phyloP scores from a whole-genome alignment of 1,139 yeast species.

The Hyphopichia buzzinii region DNA sequence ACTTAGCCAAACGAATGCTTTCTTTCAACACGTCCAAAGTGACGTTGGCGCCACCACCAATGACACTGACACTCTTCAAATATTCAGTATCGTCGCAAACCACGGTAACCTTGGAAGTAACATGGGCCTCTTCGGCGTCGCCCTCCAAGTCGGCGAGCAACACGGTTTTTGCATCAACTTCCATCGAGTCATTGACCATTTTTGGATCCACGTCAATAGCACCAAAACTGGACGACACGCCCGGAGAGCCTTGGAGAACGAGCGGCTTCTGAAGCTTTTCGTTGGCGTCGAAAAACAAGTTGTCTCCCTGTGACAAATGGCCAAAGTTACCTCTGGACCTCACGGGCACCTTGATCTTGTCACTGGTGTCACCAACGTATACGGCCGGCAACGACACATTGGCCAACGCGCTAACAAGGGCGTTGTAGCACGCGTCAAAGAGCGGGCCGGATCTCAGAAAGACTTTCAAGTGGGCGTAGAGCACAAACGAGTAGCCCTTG shows the following conservation, averaged over 20 bases:
- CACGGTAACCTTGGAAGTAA: slow-evolving; percentile 42
- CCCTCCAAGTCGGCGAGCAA: slow-evolving; percentile 74
- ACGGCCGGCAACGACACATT: slow-evolving; percentile 65
- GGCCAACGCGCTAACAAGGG: slow-evolving; percentile 62
- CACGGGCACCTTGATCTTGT: slow-evolving; percentile 50
- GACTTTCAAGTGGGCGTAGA: slow-evolving; percentile 74
- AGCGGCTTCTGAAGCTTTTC: slow-evolving; percentile 26
- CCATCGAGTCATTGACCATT: slow-evolving; percentile 17
- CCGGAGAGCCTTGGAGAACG: slow-evolving; percentile 34
- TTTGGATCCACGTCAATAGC: slow-evolving; percentile 41
- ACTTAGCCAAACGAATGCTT: slow-evolving; percentile 45
- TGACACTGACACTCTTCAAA: slow-evolving; percentile 29
- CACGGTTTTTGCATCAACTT: slow-evolving; percentile 26
- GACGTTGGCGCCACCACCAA: slow-evolving; percentile 45
- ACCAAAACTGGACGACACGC: slow-evolving; percentile 66
- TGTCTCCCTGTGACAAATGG: slow-evolving; percentile 39
- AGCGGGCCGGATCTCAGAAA: slow-evolving; percentile 81
- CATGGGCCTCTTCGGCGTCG: slow-evolving; percentile 66
- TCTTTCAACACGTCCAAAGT: slow-evolving; percentile 44
- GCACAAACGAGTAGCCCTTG: slow-evolving; percentile 56
- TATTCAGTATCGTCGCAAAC: slow-evolving; percentile 24
- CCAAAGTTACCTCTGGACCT: slow-evolving; percentile 52
- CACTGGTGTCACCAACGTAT: slow-evolving; percentile 56
- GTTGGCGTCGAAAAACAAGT: slow-evolving; percentile 27
- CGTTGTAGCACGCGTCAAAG: slow-evolving; percentile 73